These are phyloP conservation scores for Neonothopanus nambi DNA, from an alignment of 1,284 basidiomycete genomes.

Conservation along the genomic window DNA sequence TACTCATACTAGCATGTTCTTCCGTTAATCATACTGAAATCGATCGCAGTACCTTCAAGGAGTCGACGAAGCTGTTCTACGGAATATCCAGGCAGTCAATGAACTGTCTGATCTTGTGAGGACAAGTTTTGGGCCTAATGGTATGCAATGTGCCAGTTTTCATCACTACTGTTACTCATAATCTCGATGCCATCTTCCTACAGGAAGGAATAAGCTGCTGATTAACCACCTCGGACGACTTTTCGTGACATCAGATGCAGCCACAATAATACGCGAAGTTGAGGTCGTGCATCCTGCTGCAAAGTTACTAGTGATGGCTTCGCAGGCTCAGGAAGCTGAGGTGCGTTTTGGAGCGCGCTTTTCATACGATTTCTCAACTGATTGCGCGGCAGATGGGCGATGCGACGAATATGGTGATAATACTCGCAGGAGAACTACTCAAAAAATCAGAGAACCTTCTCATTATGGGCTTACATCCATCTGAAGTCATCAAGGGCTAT, in stretches of 20 bases:
- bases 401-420: constrained; percentile 93
- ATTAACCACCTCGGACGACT: constrained; percentile 96
- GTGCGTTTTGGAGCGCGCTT: constrained; percentile 40
- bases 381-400: constrained; percentile 81
- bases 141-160: constrained; percentile 51
- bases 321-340: constrained; percentile 95
- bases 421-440: constrained; percentile 93
- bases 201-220: constrained; percentile 92
- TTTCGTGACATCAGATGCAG: constrained; percentile 98
- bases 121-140: constrained; percentile 96
- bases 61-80: constrained; percentile 89
- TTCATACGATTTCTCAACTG: constrained; percentile 5
- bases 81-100: constrained; percentile 94
- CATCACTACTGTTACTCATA: constrained; percentile 7
- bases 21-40: constrained; percentile 8
- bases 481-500: constrained; percentile 93
- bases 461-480: constrained; percentile 96
- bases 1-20: constrained; percentile 27
- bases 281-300: constrained; percentile 99
- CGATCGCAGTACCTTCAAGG: constrained; percentile 76
- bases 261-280: constrained; percentile 97
- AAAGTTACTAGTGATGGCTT: constrained; percentile 96
- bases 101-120: constrained; percentile 95
- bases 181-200: constrained; percentile 4
- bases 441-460: constrained; percentile 94